Evolutionary conservation across 371 early-diverging fungal genomes (phyloP).

Genomic region (Lichtheimia ornata): DNA sequence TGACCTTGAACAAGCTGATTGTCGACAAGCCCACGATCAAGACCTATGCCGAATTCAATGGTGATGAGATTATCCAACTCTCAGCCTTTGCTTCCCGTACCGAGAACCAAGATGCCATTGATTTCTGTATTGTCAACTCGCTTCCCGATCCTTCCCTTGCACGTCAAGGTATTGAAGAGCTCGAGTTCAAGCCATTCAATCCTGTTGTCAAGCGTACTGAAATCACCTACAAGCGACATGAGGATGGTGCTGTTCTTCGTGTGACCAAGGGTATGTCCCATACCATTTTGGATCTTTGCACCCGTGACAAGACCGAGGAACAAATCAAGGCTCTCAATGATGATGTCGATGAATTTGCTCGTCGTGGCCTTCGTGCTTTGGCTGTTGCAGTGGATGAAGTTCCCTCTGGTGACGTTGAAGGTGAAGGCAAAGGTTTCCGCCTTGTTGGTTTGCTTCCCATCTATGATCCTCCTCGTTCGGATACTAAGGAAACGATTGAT

Average conservation of each 20-base stretch:
- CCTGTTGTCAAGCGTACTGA: conserved; percentile 87
- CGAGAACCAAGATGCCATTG: conserved; percentile 78
- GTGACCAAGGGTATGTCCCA: conserved; percentile 78
- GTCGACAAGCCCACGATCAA: conserved; percentile 68
- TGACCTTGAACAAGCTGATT: conserved; percentile 90
- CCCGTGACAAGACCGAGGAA: conserved; percentile 64
- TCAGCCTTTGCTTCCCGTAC: conserved; percentile 69
- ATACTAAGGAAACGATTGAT: conserved; percentile 81
- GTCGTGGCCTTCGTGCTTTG: conserved; percentile 82
- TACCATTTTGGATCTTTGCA: conserved; percentile 69
- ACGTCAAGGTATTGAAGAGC: conserved; percentile 65
- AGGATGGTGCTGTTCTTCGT: conserved; percentile 62
- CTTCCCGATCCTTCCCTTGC: conserved; percentile 57
- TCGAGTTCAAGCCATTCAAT: conserved; percentile 85
- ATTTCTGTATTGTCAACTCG: conserved; percentile 70
- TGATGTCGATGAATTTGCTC: conserved; percentile 75
- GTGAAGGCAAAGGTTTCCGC: conserved; percentile 52
- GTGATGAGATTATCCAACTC: conserved; percentile 59
- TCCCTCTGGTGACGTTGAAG: conserved; percentile 39
- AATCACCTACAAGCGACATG: conserved; percentile 64
- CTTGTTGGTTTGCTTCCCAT: conserved; percentile 73
- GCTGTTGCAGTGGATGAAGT: conserved; percentile 74
- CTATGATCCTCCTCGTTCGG: conserved; percentile 88
- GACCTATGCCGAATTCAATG: conserved; percentile 55
- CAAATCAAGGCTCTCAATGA: conserved; percentile 54